Base-by-base conservation (phyloP, 2,329 filamentous ascomycete species). In the Claviceps purpurea region DNA sequence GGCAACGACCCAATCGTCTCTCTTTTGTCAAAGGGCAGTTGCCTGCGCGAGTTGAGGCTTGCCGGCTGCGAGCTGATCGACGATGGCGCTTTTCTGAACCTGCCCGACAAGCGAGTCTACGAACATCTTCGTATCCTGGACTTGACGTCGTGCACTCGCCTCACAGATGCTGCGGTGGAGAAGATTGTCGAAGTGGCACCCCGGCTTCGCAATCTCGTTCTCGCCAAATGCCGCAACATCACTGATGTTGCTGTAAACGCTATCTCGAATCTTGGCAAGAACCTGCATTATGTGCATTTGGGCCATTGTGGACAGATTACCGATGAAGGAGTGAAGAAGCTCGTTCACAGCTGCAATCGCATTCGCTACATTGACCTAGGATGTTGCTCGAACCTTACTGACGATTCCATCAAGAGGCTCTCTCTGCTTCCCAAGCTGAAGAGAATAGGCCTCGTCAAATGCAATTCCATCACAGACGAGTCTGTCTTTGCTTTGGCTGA, bases 351-450 rank as follows among this genome's bases (percentile, higher is more conserved):
- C 50, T 98, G 93, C 73, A 97, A 91, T 62, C 82, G 93, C 24
- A 97, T 98, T 58, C 81, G 93, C 52, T 98, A 98, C 65, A 98
- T 98, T 57, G 93, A 98, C 64, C 73, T 98, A 44, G 93, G 93
- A n/a, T 97, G 93, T 70, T 98, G 93, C 68, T 80, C 79, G 14
- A 84, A 88, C 59, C 73, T 98, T 55, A 97, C 93, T 0, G 93
- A 98, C 60, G 76, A 78, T 11, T 96, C 90, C 22, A 85, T 98
- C 16, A 85, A 79, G 56, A 84, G 88, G 57, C 74, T 98, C 40
- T 90, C 93, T 5, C 81, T 81, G 14, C 76, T 98, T 5, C 93
- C 93, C 3, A 98, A 98, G 68, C 73, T 98, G 50, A 90, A 95
- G 72, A 79, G 93, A 40, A 95, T 98, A 55, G 93, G 93, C 1